Base-by-base conservation (phyloP, 306 rosid genomes). In the Argentina anserina region DNA sequence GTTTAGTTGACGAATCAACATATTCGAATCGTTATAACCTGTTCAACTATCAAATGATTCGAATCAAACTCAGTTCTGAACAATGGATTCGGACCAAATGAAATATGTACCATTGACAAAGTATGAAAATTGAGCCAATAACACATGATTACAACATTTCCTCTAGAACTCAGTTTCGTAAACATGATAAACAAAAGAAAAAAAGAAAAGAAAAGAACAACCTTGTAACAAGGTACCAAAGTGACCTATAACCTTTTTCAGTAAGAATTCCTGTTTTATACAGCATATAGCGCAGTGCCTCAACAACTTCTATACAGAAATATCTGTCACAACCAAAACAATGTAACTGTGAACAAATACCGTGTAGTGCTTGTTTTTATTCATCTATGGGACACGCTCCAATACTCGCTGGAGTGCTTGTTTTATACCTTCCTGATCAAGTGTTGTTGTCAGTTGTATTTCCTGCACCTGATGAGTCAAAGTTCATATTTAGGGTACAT, bases 341-440 rank as follows among this genome's bases (percentile, higher is more conserved):
- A 34, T 29, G 20, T 33, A 34, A 52, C 47, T 53, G 58, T 34
- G 31, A 33, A 42, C 6, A 50, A 11, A 18, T 17, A 47, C n/a
- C 25, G 17, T 7, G 31, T 76, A 93, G 75, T 45, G 96, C 92
- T 84, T 55, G 86, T 75, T 89, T 91, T 65, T 91, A 29, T 25
- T 12, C 23, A 33, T 21, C 36, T 67, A 93, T 18, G 98, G 97
- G 33, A 91, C 94, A 52, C 96, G 97, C 75, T 93, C 97, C 74
- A 93, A 80, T 37, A 91, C 98, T 65, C 90, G 88, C 77, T 93
- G 97, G 80, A 93, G 77, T 45, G 98, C 97, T 84, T 55, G 86
- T 75, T 91, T 93, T 64, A 93, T 86, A 58, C 98, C 98, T 76
- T 82, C 96, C 78, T 91, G 98, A 79, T 89, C 94, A 74, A 93